phyloP scores from a whole-genome alignment of 208 protist genomes.

The Phytomonas sp. region DNA sequence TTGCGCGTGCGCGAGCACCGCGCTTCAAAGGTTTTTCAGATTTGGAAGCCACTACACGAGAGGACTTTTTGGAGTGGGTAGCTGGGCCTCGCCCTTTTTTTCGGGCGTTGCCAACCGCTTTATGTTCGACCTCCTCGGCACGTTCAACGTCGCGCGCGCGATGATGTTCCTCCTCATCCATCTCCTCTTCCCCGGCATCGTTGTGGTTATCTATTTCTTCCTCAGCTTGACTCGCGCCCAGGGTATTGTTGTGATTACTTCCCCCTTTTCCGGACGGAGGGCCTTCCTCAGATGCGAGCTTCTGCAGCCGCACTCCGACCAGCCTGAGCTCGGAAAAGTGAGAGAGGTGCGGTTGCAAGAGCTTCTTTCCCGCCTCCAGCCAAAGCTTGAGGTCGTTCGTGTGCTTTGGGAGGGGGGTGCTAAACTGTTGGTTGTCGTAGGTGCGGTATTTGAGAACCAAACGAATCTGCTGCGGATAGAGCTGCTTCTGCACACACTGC shows the following conservation, averaged over 20 bases:
- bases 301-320: slow-evolving; percentile 63
- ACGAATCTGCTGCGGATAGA: slow-evolving; percentile 35
- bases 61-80: not conserved
- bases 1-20: not conserved
- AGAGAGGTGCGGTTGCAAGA: slow-evolving; percentile 55
- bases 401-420: slow-evolving; percentile 31
- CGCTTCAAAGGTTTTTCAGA: not conserved
- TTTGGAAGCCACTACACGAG: not conserved
- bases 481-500: slow-evolving; percentile 41
- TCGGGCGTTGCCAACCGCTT: not conserved
- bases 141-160: not conserved
- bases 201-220: not conserved
- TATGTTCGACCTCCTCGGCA: not conserved
- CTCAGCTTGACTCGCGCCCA: not conserved
- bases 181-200: not conserved
- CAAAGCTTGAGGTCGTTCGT: slow-evolving; percentile 70
- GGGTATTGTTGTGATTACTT: not conserved
- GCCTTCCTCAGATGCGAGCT: slow-evolving; percentile 24
- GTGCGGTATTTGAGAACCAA: slow-evolving; percentile 67
- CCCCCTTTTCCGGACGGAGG: not conserved
- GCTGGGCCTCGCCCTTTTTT: not conserved
- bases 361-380: slow-evolving; percentile 39
- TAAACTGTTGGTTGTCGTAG: slow-evolving; percentile 67
- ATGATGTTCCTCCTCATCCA: not conserved
- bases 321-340: slow-evolving; percentile 62